Evolutionary conservation across 2,329 filamentous ascomycete species (phyloP).

Genomic region (Pseudogymnoascus sp.): DNA sequence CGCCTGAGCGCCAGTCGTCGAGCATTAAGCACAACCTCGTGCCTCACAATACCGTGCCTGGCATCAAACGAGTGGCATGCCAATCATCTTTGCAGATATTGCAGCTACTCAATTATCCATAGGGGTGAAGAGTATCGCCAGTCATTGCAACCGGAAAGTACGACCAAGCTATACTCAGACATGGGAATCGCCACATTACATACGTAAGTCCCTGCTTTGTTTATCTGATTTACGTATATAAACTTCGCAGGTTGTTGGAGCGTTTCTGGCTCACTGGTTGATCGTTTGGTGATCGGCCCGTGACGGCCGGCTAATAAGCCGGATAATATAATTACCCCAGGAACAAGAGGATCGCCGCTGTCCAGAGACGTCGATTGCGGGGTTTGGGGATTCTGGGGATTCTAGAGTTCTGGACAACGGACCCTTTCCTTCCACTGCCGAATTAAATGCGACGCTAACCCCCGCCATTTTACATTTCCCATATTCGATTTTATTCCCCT

Average conservation of each 20-base stretch:
- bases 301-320: neutral
- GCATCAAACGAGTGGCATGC: no score
- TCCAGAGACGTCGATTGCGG: neutral
- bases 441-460: neutral
- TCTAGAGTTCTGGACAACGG: neutral
- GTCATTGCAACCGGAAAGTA: neutral
- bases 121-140: neutral
- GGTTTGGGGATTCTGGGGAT: neutral
- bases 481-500: neutral
- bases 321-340: slow-evolving; percentile 2
- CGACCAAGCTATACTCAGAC: neutral
- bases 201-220: neutral
- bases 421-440: neutral
- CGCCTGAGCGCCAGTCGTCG: no score
- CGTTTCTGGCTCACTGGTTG: neutral
- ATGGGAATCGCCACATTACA: no score
- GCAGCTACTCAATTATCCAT: no score
- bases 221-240: neutral
- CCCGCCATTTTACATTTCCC: neutral
- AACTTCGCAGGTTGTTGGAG: neutral
- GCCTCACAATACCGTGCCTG: no score
- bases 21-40: no score
- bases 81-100: no score
- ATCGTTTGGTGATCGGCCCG: neutral
- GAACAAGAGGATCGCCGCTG: neutral